Evolutionary conservation across 2,329 filamentous ascomycete species (phyloP).

Genomic region (Penicillium polonicum): DNA sequence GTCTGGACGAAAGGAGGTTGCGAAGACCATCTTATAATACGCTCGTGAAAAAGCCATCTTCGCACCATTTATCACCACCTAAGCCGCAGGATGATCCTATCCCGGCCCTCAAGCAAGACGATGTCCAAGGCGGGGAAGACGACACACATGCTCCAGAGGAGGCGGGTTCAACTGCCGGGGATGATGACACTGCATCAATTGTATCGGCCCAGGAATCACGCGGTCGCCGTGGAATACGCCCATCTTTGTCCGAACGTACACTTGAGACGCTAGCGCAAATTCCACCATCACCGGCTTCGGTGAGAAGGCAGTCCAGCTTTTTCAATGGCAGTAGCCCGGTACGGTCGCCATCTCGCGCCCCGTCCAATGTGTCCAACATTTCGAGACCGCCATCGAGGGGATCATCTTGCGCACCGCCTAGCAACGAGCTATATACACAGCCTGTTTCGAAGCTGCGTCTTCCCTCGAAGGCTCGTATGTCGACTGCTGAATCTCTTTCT

Average conservation of each 20-base stretch:
- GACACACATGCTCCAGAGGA: conserved; percentile 21
- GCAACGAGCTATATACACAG: conserved; percentile 51
- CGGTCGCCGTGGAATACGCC: conserved; percentile 25
- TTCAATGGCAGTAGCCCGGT: conserved; percentile 64
- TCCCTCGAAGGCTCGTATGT: conserved; percentile 35
- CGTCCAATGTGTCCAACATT: conserved; percentile 57
- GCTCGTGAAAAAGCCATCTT: conserved; percentile 36
- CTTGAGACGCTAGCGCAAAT: conserved; percentile 79
- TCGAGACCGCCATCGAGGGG: conserved; percentile 43
- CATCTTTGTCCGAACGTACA: conserved; percentile 70
- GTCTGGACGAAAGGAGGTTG: conserved; percentile 38
- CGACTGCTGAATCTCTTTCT: conserved; percentile 25
- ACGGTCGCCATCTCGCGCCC: conserved; percentile 62
- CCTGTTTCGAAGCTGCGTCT: conserved; percentile 34
- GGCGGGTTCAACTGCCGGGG: conserved; percentile 5
- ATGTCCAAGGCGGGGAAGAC: conserved; percentile 19
- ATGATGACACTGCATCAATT: conserved; percentile 12
- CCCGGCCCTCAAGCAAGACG: conserved; percentile 20
- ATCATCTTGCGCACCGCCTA: conserved; percentile 52
- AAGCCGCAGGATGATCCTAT: conserved; percentile 20
- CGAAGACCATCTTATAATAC: conserved; percentile 42
- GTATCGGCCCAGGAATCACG: conserved; percentile 17
- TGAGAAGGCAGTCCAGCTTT: conserved; percentile 68
- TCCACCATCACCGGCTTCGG: conserved; percentile 72
- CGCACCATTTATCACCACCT: conserved; percentile 27